phyloP scores from a whole-genome alignment of 1,139 yeast species.

The Diutina mesorugosa region DNA sequence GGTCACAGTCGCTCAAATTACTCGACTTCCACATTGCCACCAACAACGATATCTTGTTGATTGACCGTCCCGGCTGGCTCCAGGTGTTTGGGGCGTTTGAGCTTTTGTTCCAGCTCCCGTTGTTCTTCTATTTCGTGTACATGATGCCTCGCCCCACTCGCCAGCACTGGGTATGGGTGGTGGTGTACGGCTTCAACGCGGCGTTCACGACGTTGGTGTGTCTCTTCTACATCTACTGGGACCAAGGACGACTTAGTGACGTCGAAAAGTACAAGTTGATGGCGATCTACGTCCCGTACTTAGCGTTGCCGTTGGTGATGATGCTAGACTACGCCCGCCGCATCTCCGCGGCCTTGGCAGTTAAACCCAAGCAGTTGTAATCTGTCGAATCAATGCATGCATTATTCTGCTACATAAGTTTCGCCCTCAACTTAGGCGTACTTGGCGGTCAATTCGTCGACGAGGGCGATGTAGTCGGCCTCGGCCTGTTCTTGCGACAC shows the following conservation, averaged over 20 bases:
- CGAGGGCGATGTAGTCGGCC: constrained; percentile 64
- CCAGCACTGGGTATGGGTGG: constrained; percentile 28
- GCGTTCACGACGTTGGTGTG: constrained; percentile 62
- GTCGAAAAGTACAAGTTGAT: constrained; percentile 29
- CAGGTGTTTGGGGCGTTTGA: constrained; percentile 60
- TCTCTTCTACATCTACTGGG: constrained; percentile 28
- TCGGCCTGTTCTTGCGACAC: constrained; percentile 86
- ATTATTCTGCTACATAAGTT: neutral
- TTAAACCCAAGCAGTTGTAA: neutral
- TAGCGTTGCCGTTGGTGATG: constrained; percentile 48
- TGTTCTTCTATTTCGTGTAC: constrained; percentile 38
- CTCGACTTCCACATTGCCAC: constrained; percentile 43
- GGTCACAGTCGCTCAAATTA: constrained; percentile 32
- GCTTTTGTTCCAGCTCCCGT: constrained; percentile 62
- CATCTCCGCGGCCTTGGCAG: neutral
- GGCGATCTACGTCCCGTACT: constrained; percentile 52
- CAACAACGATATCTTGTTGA: constrained; percentile 62
- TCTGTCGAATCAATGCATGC: neutral
- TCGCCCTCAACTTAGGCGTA: constrained; percentile 12
- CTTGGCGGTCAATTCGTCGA: constrained; percentile 49
- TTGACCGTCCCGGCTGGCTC: constrained; percentile 52
- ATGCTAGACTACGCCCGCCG: constrained; percentile 24
- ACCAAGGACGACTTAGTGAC: constrained; percentile 15
- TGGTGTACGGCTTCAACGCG: constrained; percentile 72
- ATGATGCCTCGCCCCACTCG: constrained; percentile 7